Conservation (phyloP, 2,329 filamentous ascomycete species). For the Penicillium sp. region DNA sequence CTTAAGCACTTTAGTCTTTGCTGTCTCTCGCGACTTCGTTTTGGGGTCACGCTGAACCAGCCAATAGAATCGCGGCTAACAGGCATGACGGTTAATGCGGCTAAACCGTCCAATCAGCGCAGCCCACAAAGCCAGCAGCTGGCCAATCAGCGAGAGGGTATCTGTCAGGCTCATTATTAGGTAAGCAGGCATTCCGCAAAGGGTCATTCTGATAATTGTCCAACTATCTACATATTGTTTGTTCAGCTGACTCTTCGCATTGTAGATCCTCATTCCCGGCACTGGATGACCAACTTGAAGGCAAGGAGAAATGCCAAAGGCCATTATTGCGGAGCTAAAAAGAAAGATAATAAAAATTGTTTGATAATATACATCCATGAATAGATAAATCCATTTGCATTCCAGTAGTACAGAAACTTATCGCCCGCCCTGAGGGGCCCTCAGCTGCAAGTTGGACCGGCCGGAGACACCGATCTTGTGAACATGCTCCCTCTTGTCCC, state of each 20-base stretch:
- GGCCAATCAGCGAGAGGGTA: too few relatives aligned
- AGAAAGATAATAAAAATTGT: background rate
- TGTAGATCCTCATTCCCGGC: too few relatives aligned
- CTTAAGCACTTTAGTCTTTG: background rate
- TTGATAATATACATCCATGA: slow-evolving; percentile 1
- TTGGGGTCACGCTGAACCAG: background rate
- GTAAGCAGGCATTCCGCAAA: too few relatives aligned
- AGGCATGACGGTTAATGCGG: slow-evolving; percentile 4
- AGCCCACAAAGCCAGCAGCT: too few relatives aligned
- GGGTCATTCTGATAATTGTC: too few relatives aligned
- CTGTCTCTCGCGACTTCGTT: background rate
- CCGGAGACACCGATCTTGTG: slow-evolving; percentile 79
- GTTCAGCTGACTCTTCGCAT: too few relatives aligned
- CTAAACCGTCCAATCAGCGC: background rate
- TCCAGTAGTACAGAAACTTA: background rate
- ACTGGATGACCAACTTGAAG: background rate
- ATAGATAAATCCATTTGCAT: background rate
- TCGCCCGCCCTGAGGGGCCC: slow-evolving; percentile 16
- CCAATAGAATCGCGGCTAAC: background rate
- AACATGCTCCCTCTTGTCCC: slow-evolving; percentile 73
- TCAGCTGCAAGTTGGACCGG: slow-evolving; percentile 63
- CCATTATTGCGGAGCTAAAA: background rate
- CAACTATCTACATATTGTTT: too few relatives aligned
- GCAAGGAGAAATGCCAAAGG: background rate
- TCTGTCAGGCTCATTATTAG: too few relatives aligned